These are phyloP conservation scores for Alternaria tenuissima DNA, from an alignment of 2,329 filamentous ascomycete genomes.

Conservation along the genomic window DNA sequence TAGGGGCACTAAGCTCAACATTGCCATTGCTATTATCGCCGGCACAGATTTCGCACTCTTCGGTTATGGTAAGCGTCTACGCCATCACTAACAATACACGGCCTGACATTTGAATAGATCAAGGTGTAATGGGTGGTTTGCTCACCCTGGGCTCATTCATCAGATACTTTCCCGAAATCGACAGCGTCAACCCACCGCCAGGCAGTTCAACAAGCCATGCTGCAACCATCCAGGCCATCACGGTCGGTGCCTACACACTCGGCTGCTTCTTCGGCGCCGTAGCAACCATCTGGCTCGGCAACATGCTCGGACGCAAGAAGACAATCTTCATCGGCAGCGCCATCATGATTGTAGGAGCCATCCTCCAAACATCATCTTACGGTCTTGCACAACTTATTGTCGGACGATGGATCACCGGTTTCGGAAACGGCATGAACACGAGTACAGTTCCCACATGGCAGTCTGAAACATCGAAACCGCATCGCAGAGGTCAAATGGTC, in stretches of 20 bases:
- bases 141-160: conserved; percentile 72
- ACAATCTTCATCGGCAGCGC: conserved; percentile 67
- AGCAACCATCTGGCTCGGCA: conserved; percentile 60
- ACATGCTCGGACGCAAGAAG: conserved; percentile 65
- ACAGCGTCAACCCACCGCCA: conserved; percentile 48
- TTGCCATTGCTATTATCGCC: conserved; percentile 74
- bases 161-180: conserved; percentile 52
- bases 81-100: not conserved
- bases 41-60: conserved; percentile 74
- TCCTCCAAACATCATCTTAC: conserved; percentile 64
- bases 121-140: conserved; percentile 68
- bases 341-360: conserved; percentile 67
- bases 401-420: conserved; percentile 60
- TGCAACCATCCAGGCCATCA: conserved; percentile 55
- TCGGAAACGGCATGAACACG: conserved; percentile 51
- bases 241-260: conserved; percentile 49
- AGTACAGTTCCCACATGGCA: conserved; percentile 57
- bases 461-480: conserved; percentile 57
- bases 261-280: conserved; percentile 58
- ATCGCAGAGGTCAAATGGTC: conserved; percentile 57
- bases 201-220: conserved; percentile 45
- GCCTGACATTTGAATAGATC: conserved; percentile 31
- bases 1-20: conserved; percentile 69
- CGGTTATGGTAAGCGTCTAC: conserved; percentile 63
- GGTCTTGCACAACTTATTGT: conserved; percentile 57